Base-by-base conservation (phyloP, 2,329 filamentous ascomycete species). In the Exophiala bonariae region DNA sequence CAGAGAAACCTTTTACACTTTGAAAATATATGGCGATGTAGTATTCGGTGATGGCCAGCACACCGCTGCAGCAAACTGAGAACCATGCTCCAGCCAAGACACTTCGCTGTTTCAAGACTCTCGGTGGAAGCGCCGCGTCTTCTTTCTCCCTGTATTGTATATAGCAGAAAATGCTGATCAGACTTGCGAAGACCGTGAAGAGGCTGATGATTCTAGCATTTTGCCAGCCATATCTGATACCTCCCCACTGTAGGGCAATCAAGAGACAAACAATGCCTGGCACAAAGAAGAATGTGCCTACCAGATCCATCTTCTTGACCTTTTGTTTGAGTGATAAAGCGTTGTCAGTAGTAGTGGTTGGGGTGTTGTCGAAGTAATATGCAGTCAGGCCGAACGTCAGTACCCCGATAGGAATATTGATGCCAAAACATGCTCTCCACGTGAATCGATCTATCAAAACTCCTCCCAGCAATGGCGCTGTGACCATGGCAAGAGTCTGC, bases 51-150 rank as follows among this genome's bases (percentile, higher is more conserved):
- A 44, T 44, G 26, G 47, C 19, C 5, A 44, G 32, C 9, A 41
- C 39, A 4, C 58, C 65, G 22, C 61, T 61, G 20, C 65, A 62
- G 38, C 71, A 67, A 14, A 63, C 55, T 3, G 56, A 52, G 53
- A 62, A 69, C 33, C 58, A 57, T 1, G 57, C 40, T n/a, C 59
- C 58, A 16, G 58, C 49, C 3, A 61, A 42, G 26, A 70, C 61
- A 20, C 62, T 68, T 4, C 74, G 67, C 53, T 74, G 67, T 44
- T 63, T 71, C 50, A 77, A 66, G 23, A 80, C 66, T 10, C 70
- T 63, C 14, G 71, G 72, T 9, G 75, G 77, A 4, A 79, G 59
- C 5, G 72, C 73, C 1, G 72, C 76, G 28, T 66, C 65, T 16
- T 78, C 74, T 13, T 70, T 66, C 45, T 71, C 63, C 59, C 68